These are phyloP conservation scores for Diplocarpon rosae DNA, from an alignment of 2,329 filamentous ascomycete species.

Conservation along the genomic window DNA sequence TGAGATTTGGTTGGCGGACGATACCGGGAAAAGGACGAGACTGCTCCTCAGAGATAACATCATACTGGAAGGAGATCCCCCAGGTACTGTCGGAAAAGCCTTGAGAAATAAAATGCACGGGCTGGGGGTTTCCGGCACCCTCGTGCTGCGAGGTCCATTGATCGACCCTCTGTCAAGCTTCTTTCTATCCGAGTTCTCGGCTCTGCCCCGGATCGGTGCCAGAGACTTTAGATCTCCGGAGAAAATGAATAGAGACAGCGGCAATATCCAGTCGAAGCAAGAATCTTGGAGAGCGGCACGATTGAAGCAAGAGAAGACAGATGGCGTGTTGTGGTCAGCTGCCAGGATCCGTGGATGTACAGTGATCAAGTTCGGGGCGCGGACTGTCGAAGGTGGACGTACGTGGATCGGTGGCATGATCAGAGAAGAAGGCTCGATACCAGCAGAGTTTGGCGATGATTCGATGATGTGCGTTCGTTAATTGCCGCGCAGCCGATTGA, in stretches of 20 bases:
- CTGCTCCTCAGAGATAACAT: slow-evolving; percentile 80
- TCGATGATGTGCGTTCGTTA: slow-evolving; percentile 64
- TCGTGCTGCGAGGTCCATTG: slow-evolving; percentile 67
- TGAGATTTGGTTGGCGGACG: slow-evolving; percentile 58
- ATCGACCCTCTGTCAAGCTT: slow-evolving; percentile 58
- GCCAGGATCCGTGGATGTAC: slow-evolving; percentile 73
- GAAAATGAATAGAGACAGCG: slow-evolving; percentile 33
- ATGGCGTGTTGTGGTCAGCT: slow-evolving; percentile 69
- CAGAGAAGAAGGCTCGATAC: slow-evolving; percentile 60
- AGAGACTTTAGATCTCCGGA: slow-evolving; percentile 59
- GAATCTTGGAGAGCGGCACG: slow-evolving; percentile 45
- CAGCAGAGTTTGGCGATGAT: slow-evolving; percentile 64
- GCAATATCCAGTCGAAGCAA: slow-evolving; percentile 30
- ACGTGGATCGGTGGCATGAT: slow-evolving; percentile 72
- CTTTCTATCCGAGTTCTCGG: slow-evolving; percentile 68
- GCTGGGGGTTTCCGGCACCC: slow-evolving; percentile 69
- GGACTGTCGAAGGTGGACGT: slow-evolving; percentile 68
- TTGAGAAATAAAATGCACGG: slow-evolving; percentile 58
- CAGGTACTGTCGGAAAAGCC: slow-evolving; percentile 28
- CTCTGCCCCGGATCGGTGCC: slow-evolving; percentile 70
- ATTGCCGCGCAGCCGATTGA: neutral
- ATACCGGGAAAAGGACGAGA: slow-evolving; percentile 35
- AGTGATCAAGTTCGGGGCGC: slow-evolving; percentile 82
- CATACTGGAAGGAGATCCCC: slow-evolving; percentile 51
- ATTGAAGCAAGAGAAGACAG: slow-evolving; percentile 44